A percentile compares a stretch with the other conserved stretches of the same genome.
These are phyloP conservation scores for Fusarium staphyleae DNA, from an alignment of 2,329 filamentous ascomycete species.

Conservation along the genomic window DNA sequence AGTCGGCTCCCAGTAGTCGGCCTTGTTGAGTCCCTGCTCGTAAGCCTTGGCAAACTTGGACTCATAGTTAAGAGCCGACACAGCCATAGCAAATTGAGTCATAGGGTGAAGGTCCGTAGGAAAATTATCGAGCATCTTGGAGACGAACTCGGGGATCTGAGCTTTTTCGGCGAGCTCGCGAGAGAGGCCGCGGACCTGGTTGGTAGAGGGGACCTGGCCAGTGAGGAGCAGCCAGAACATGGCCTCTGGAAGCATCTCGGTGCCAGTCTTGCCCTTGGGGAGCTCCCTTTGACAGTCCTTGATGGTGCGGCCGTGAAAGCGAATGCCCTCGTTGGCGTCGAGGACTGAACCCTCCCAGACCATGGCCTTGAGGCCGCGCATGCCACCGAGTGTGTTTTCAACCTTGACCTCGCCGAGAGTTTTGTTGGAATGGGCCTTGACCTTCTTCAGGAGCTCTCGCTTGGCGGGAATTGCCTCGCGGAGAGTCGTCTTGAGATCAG, in stretches of 20 bases:
- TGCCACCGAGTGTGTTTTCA: conserved; percentile 92
- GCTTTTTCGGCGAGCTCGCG: conserved; percentile 88
- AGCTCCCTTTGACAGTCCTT: conserved; percentile 95
- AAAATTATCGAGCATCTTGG: conserved; percentile 88
- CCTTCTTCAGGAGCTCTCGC: conserved; percentile 89
- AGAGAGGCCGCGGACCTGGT: conserved; percentile 83
- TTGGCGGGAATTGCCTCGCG: conserved; percentile 87
- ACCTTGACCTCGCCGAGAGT: conserved; percentile 92
- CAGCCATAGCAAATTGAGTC: conserved; percentile 96
- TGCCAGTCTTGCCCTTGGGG: conserved; percentile 89
- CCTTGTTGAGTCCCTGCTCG: conserved; percentile 88
- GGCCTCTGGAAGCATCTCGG: conserved; percentile 96
- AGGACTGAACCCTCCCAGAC: conserved; percentile 98
- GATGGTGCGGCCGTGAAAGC: conserved; percentile 97
- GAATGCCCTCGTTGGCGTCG: conserved; percentile 95
- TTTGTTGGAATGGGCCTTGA: conserved; percentile 85
- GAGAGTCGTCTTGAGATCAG: conserved; percentile 87
- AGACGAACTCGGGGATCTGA: conserved; percentile 80
- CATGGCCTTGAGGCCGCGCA: conserved; percentile 98
- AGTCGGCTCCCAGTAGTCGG: conserved; percentile 98
- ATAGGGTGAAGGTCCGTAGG: conserved; percentile 93
- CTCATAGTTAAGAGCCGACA: conserved; percentile 94
- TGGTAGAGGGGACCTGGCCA: conserved; percentile 83
- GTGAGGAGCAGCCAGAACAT: conserved; percentile 99
- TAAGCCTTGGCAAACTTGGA: conserved; percentile 94